These are phyloP conservation scores for Pythium folliculosum DNA, from an alignment of 352 stramenopile species.

Conservation along the genomic window DNA sequence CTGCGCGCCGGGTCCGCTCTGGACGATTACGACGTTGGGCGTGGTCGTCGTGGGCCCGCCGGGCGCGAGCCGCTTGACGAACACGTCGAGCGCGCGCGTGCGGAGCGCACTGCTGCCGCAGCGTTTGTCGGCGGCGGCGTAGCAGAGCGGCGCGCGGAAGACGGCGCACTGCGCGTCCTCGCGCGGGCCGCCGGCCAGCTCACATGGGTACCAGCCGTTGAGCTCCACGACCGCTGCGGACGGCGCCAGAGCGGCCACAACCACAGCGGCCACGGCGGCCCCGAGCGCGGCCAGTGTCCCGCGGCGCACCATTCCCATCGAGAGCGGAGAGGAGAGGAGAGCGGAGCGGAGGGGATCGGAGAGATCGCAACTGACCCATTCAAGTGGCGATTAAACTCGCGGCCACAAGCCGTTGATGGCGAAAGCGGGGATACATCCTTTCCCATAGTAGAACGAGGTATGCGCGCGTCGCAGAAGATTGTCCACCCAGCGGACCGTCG, in stretches of 20 bases:
- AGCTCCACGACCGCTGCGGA: conserved; percentile 6
- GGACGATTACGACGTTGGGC: conserved; percentile 26
- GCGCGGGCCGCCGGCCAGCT: conserved; percentile 13
- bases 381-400: too few species aligned
- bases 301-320: neutral
- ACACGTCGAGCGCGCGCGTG: conserved; percentile 25
- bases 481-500: too few species aligned
- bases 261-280: neutral
- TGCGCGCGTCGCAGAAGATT: too few species aligned
- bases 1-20: conserved; percentile 29
- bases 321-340: neutral
- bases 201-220: conserved; percentile 38
- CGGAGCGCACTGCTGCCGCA: conserved; percentile 21
- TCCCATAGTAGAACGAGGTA: too few species aligned
- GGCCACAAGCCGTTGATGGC: too few species aligned
- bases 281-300: neutral
- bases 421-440: too few species aligned
- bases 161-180: conserved; percentile 34
- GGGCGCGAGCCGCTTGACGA: conserved; percentile 32
- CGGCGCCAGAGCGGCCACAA: neutral
- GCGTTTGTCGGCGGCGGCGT: conserved; percentile 9
- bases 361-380: neutral
- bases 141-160: conserved; percentile 40
- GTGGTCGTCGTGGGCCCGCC: neutral
- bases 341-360: neutral